Base-by-base conservation (phyloP, 345 rosid species). In the Aurinia saxatilis region DNA sequence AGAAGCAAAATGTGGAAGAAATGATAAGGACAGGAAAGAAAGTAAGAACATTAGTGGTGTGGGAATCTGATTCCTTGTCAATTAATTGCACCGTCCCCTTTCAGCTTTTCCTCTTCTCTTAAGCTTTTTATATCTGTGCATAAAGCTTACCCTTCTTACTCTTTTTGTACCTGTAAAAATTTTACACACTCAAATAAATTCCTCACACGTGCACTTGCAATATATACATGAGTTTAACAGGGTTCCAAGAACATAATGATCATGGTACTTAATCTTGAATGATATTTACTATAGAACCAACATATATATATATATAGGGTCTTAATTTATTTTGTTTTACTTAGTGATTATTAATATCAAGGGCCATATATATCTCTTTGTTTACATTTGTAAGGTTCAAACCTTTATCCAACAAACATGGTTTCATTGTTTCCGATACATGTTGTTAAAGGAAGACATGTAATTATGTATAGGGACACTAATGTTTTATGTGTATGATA, bases 51-150 rank as follows among this genome's bases (percentile, higher is more conserved):
- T 36, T 70, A 29, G 74, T 70, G 74, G 52, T 70, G 65, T 49
- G 31, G 65, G 75, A 70, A 70, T 70, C 75, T 63, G 75, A 70
- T 70, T 70, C 75, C 75, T 63, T 63, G 75, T 63, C 75, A 57
- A 70, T 70, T 70, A 62, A 70, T 70, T 31, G 69, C 59, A 63
- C 69, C 57, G 57, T 61, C 69, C 74, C 34, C 59, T 16, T 9
- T 8, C 60, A 37, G 44, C 66, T 61, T 69, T 68, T 53, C 34
- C 40, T 16, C 4, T 39, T 16, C 4, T 39, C 16, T 50, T 52
- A 45, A 68, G 73, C 67, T 38, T 61, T 68, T 15, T 31, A 46
- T 61, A 30, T 70, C 50, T 48, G 29, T 61, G 50, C 63, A 61
- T 0, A 70, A 70, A 70, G 73, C 50, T 45, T 45, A 58, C 18